phyloP scores from a whole-genome alignment of 2,329 filamentous ascomycete genomes.

The Calonectria hawksworthii region DNA sequence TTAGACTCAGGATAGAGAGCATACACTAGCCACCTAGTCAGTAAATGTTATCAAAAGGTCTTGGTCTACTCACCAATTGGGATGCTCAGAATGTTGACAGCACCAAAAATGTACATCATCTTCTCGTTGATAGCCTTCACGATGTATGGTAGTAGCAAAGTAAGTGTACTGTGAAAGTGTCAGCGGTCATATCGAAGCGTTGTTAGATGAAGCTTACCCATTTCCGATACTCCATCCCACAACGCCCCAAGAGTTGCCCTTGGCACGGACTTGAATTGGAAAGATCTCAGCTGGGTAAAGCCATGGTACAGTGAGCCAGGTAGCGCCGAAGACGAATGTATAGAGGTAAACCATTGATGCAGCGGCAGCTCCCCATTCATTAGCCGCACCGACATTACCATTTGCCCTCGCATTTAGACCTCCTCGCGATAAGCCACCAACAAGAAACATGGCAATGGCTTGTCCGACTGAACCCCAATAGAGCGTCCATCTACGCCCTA shows the following conservation, averaged over 20 bases:
- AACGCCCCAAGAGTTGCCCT: not conserved
- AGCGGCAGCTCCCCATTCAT: not conserved
- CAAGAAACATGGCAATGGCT: constrained; percentile 77
- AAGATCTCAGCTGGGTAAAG: not conserved
- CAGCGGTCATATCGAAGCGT: not conserved
- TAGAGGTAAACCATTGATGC: not conserved
- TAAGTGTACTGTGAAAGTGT: not conserved
- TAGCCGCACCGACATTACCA: not conserved
- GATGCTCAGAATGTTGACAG: not conserved
- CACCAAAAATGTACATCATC: not conserved
- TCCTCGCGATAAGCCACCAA: constrained; percentile 59
- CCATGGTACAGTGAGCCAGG: not conserved
- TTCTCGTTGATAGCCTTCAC: not conserved
- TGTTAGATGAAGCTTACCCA: not conserved
- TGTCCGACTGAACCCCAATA: constrained; percentile 77
- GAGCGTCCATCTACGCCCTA: constrained; percentile 77
- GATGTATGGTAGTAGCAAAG: not conserved
- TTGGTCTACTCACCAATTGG: not conserved
- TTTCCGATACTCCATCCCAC: not conserved
- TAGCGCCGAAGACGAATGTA: not conserved
- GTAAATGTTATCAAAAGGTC: too few relatives aligned
- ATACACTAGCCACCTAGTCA: not conserved
- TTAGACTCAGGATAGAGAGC: not conserved
- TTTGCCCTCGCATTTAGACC: not conserved
- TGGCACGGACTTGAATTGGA: not conserved